A percentile compares a stretch with the other conserved stretches of the same genome.
phyloP scores from a whole-genome alignment of 2,329 filamentous ascomycete species.

The Huntiella savannae region DNA sequence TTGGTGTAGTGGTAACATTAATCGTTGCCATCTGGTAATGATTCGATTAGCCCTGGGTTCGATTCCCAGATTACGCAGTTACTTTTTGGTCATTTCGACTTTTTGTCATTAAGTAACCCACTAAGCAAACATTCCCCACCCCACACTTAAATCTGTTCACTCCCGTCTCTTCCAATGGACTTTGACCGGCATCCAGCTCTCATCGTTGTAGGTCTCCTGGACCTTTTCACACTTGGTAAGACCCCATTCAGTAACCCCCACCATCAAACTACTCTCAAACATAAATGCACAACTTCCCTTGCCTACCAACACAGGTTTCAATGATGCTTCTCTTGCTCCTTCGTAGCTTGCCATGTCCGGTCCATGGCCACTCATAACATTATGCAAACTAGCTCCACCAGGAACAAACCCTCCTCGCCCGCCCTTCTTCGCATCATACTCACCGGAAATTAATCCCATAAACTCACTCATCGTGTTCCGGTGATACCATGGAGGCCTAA shows the following conservation, averaged over 20 bases:
- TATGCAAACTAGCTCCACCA: slow-evolving; percentile 44
- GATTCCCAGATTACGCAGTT: slow-evolving; percentile 3
- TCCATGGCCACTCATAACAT: slow-evolving; percentile 50
- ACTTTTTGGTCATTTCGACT: not conserved
- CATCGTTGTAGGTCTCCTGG: slow-evolving; percentile 52
- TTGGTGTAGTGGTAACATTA: slow-evolving; percentile 5
- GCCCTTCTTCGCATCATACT: slow-evolving; percentile 43
- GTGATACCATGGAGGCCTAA: slow-evolving; percentile 56
- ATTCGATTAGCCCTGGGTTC: slow-evolving; percentile 3
- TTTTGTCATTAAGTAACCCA: not conserved
- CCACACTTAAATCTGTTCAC: slow-evolving; percentile 8
- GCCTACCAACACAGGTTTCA: slow-evolving; percentile 38
- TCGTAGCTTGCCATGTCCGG: slow-evolving; percentile 39
- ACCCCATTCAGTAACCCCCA: slow-evolving; percentile 55
- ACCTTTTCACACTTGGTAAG: slow-evolving; percentile 37
- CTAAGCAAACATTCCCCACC: no score
- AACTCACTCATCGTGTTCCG: slow-evolving; percentile 49
- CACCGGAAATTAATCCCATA: slow-evolving; percentile 39
- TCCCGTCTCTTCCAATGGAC: slow-evolving; percentile 37
- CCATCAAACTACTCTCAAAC: slow-evolving; percentile 51
- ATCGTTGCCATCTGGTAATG: slow-evolving; percentile 2
- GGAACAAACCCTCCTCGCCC: slow-evolving; percentile 34
- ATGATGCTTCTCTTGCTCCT: slow-evolving; percentile 34
- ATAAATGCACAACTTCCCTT: slow-evolving; percentile 46
- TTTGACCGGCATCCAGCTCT: slow-evolving; percentile 58